These are phyloP conservation scores for Adansonia grandidieri DNA, from an alignment of 441 rosid species.

Conservation along the genomic window DNA sequence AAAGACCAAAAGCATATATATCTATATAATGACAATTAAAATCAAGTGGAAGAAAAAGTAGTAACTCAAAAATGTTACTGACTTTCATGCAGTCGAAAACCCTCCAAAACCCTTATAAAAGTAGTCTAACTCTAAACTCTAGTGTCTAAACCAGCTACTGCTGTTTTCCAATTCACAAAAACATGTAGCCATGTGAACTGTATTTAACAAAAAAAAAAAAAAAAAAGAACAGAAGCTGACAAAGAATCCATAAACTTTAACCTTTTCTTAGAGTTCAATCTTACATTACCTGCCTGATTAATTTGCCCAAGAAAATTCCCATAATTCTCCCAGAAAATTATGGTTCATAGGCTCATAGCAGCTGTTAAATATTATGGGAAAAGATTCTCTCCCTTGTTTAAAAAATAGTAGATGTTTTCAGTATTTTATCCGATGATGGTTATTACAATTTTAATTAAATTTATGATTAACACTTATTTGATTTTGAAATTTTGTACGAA, in stretches of 20 bases:
- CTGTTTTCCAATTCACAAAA: neutral
- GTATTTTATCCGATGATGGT: no score
- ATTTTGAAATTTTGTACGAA: no score
- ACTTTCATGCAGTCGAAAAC: neutral
- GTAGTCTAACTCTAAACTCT: neutral
- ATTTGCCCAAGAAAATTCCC: neutral
- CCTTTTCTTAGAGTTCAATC: neutral
- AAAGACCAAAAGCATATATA: neutral
- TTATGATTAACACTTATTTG: no score
- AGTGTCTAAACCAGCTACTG: neutral
- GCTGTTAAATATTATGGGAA: neutral
- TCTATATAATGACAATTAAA: no score
- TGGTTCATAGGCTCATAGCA: neutral
- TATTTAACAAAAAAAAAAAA: neutral
- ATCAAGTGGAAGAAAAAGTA: no score
- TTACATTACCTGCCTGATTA: slow-evolving; percentile 12
- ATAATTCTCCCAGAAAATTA: neutral
- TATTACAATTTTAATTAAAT: no score
- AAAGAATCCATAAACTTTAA: slow-evolving; percentile 16
- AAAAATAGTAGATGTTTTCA: no score
- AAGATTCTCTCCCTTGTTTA: no score
- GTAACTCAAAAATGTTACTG: neutral
- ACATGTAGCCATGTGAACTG: neutral
- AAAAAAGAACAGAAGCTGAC: slow-evolving; percentile 17
- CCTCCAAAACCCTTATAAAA: no score